Base-by-base conservation (phyloP, 2,329 filamentous ascomycete species). In the Xylaria sp. region DNA sequence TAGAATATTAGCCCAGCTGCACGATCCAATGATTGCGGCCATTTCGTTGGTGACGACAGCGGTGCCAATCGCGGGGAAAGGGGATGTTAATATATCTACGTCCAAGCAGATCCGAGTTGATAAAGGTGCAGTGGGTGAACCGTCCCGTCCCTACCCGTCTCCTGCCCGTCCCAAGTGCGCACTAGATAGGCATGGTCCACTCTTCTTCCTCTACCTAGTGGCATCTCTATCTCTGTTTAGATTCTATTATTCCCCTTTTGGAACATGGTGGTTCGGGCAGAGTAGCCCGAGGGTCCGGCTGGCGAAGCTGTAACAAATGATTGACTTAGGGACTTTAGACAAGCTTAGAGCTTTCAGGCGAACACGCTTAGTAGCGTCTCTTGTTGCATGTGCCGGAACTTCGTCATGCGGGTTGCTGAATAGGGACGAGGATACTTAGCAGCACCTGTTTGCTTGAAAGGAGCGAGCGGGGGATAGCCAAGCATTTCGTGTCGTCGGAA, bases 111-210 rank as follows among this genome's bases (percentile, higher is more conserved):
- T 66, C 61, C 36, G 59, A 47, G 32, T 27, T 51, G 55, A 47
- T 39, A 14, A 62, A 56, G 69, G 63, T 69, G 69, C 63, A 64
- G 61, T 69, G 67, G 69, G 67, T 57, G 58, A 61, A 54, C 60
- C 62, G 63, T 70, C 69, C 69, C 69, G 69, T 66, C 66, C 69
- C 59, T 70, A 65, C 59, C 69, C 68, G 65, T 39, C 56, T 62
- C 69, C 59, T 70, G 64, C 59, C 69, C 68, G 65, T 39, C 56
- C 30, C 51, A 64, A 61, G 55, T 48, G 45, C 50, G 19, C 24
- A 45, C 64, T 65, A 64, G 21, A 17, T 57, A 56, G 32, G 48
- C 21, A 61, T 32, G 53, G 32, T 24, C 64, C 59, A 67, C 64
- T 48, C 59, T 39, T 47, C 55, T n/a, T 51, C 2, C 32, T n/a